phyloP scores from a whole-genome alignment of 495 filamentous ascomycete genomes.

The Glonium stellatum region DNA sequence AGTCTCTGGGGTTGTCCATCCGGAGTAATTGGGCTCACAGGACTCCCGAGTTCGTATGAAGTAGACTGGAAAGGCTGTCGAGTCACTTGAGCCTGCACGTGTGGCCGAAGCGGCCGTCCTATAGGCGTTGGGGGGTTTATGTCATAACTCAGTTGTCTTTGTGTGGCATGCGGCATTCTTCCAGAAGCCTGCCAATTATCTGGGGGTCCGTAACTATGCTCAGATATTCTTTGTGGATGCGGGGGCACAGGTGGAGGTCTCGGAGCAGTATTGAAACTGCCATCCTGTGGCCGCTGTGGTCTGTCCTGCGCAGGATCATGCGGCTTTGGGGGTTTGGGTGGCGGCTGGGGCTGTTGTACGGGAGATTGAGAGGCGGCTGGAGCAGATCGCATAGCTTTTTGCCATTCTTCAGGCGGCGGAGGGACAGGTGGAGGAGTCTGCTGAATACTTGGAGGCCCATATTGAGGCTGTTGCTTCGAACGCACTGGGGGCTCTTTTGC shows the following conservation, averaged over 20 bases:
- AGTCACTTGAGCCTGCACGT: constrained; percentile 13
- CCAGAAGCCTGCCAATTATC: constrained; percentile 17
- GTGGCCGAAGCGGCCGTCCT: constrained; percentile 6
- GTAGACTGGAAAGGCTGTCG: constrained; percentile 9
- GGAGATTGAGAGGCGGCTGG: constrained; percentile 40
- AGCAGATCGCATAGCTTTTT: constrained; percentile 27
- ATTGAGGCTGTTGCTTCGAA: constrained; percentile 51
- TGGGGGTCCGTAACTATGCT: constrained; percentile 2
- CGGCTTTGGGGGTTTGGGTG: constrained; percentile 37
- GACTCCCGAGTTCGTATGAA: constrained; percentile 24
- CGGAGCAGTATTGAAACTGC: constrained; percentile 17
- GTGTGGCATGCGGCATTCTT: constrained; percentile 3
- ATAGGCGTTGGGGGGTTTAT: constrained; percentile 11
- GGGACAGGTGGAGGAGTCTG: constrained; percentile 58
- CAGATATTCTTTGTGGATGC: constrained; percentile 13
- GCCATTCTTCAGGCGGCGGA: constrained; percentile 60
- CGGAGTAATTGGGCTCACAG: constrained; percentile 27
- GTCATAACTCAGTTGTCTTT: constrained; percentile 18
- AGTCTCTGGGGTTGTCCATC: constrained; percentile 12
- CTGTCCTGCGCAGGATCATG: constrained; percentile 19
- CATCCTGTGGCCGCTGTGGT: constrained; percentile 16
- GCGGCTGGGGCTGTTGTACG: constrained; percentile 34
- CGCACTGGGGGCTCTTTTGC: constrained; percentile 90
- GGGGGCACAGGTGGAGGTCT: constrained; percentile 27
- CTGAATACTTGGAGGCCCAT: constrained; percentile 32